Evolutionary conservation across 129 eudicot genomes (phyloP).

Genomic region (Flaveria ramosissima): DNA sequence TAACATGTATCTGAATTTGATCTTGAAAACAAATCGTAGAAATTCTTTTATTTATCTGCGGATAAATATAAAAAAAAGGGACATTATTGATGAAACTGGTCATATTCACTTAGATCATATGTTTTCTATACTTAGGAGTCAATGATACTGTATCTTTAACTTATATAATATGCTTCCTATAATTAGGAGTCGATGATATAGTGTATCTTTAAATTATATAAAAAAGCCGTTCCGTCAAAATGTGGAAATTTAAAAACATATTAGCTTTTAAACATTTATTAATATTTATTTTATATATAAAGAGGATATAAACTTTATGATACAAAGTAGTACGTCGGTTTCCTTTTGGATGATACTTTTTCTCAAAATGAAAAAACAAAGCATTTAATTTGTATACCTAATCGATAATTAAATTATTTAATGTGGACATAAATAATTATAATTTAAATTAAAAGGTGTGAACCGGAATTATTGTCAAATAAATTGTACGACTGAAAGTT

Average conservation of each 20-base stretch:
- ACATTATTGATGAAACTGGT: too few species aligned
- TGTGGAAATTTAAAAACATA: background rate
- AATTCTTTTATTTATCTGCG: too few species aligned
- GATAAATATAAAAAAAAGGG: background rate
- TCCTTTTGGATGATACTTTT: constrained; percentile 5
- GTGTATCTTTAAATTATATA: background rate
- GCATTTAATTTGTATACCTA: constrained; percentile 1
- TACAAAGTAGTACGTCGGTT: constrained; percentile 7
- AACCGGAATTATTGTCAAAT: background rate
- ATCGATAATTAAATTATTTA: background rate
- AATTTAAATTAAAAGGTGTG: background rate
- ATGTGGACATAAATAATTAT: background rate
- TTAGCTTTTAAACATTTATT: background rate
- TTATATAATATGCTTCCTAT: background rate
- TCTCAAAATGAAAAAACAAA: background rate
- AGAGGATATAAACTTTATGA: background rate
- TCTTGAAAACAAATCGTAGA: too few species aligned
- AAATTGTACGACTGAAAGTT: background rate
- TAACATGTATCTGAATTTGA: too few species aligned
- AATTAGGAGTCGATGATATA: background rate
- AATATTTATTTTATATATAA: too few species aligned
- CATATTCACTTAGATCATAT: too few species aligned
- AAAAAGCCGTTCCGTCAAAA: background rate
- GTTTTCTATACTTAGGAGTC: background rate
- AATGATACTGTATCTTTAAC: background rate